These are phyloP conservation scores for Saturnispora saitoi DNA, from an alignment of 805 yeast genomes.

Conservation along the genomic window DNA sequence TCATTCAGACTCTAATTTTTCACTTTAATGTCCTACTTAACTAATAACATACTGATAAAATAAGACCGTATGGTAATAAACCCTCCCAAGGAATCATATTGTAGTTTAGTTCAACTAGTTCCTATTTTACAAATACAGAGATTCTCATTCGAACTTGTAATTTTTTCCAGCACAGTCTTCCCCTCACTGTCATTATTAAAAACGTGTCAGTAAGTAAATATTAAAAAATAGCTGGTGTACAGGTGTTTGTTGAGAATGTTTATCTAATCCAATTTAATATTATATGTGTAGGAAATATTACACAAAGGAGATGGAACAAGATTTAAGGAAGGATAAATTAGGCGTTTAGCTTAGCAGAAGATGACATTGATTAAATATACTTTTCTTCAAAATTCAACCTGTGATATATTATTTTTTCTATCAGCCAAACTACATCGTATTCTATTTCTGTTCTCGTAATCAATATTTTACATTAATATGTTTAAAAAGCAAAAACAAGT, in stretches of 20 bases:
- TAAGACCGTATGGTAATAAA: slow-evolving; percentile 50
- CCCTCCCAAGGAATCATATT: slow-evolving; percentile 65
- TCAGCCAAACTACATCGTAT: too few relatives aligned
- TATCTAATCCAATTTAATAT: too few relatives aligned
- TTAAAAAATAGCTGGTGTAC: background rate
- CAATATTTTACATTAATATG: background rate
- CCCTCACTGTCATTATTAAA: slow-evolving; percentile 2
- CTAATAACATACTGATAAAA: slow-evolving; percentile 37
- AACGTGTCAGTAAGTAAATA: slow-evolving; percentile 1
- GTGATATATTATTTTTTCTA: too few relatives aligned
- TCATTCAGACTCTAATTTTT: background rate
- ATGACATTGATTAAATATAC: too few relatives aligned
- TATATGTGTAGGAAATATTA: too few relatives aligned
- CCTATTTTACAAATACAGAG: background rate
- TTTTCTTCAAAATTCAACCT: too few relatives aligned
- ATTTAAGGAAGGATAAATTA: too few relatives aligned
- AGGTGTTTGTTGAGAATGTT: background rate
- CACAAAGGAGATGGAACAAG: too few relatives aligned
- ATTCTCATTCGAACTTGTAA: background rate
- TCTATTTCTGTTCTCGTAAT: too few relatives aligned
- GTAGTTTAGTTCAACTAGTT: background rate
- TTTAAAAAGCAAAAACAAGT: slow-evolving; percentile 1
- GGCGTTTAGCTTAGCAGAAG: too few relatives aligned
- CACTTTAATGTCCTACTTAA: background rate
- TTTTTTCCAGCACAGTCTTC: slow-evolving; percentile 3